Conservation (phyloP, 805 yeast species). For the Metschnikowia continentalis region DNA sequence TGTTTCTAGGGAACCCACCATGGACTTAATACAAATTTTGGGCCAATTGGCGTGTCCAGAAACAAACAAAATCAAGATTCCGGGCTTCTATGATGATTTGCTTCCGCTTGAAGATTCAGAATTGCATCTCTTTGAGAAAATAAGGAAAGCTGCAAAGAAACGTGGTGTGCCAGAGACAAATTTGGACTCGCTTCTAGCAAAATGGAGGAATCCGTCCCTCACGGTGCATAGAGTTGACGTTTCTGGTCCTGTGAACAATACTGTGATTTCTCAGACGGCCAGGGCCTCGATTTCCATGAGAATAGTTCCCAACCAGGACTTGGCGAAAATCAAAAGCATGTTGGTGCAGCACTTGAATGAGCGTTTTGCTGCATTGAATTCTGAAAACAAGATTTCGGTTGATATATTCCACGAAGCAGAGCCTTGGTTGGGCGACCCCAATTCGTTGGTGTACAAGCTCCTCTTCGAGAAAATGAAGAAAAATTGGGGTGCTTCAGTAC, state of each 20-base stretch:
- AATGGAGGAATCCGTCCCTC: slow-evolving; percentile 88
- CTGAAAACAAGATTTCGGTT: slow-evolving; percentile 60
- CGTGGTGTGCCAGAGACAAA: slow-evolving; percentile 34
- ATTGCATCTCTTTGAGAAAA: slow-evolving; percentile 54
- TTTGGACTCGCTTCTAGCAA: slow-evolving; percentile 55
- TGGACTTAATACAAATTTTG: slow-evolving; percentile 73
- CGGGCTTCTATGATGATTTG: slow-evolving; percentile 69
- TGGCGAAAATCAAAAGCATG: slow-evolving; percentile 50
- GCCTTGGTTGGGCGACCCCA: slow-evolving; percentile 92
- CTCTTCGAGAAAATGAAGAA: slow-evolving; percentile 55
- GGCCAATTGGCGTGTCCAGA: slow-evolving; percentile 53
- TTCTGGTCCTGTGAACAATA: slow-evolving; percentile 85
- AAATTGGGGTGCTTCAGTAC: slow-evolving; percentile 59
- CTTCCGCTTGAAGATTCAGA: slow-evolving; percentile 57
- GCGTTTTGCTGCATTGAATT: slow-evolving; percentile 45
- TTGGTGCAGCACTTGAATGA: slow-evolving; percentile 45
- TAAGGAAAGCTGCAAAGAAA: slow-evolving; percentile 33
- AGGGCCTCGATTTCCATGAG: slow-evolving; percentile 76
- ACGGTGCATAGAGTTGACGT: slow-evolving; percentile 81
- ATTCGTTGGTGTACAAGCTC: slow-evolving; percentile 66
- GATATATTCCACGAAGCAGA: slow-evolving; percentile 80
- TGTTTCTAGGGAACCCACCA: slow-evolving; percentile 78
- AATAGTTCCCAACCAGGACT: slow-evolving; percentile 83
- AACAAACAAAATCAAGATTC: slow-evolving; percentile 49
- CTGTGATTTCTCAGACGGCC: slow-evolving; percentile 84